Evolutionary conservation across 257 asterid species (phyloP).

Genomic region (Lavandula angustifolia): DNA sequence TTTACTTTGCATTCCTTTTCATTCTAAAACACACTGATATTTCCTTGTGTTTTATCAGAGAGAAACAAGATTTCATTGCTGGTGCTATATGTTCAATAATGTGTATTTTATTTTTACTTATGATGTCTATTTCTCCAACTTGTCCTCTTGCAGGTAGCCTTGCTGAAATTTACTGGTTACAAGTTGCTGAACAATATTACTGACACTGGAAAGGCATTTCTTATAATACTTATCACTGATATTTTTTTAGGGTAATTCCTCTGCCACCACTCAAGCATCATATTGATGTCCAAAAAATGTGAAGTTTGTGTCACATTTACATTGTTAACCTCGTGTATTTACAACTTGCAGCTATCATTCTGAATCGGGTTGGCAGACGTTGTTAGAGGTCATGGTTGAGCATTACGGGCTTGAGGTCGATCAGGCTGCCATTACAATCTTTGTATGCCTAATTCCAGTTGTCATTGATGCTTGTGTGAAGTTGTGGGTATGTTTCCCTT

Average conservation of each 20-base stretch:
- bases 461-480: slow-evolving; percentile 83
- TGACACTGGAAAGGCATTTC: slow-evolving; percentile 91
- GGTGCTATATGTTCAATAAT: slow-evolving; percentile 10
- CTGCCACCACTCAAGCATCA: slow-evolving; percentile 17
- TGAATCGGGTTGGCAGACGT: slow-evolving; percentile 90
- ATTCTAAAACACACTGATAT: not conserved
- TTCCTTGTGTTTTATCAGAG: not conserved
- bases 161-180: slow-evolving; percentile 95
- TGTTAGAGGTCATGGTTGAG: slow-evolving; percentile 72
- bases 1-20: slow-evolving; percentile 17
- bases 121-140: slow-evolving; percentile 26
- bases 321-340: slow-evolving; percentile 6
- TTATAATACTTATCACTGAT: slow-evolving; percentile 81
- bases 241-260: slow-evolving; percentile 79
- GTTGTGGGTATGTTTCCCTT: slow-evolving; percentile 76
- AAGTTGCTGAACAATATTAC: slow-evolving; percentile 77
- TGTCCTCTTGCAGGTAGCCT: slow-evolving; percentile 67
- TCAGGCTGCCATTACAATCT: slow-evolving; percentile 61
- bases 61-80: not conserved
- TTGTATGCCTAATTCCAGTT: slow-evolving; percentile 78
- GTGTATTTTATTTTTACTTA: slow-evolving; percentile 17
- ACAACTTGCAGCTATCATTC: slow-evolving; percentile 81
- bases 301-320: slow-evolving; percentile 8
- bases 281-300: not conserved
- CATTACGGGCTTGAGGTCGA: slow-evolving; percentile 89